Evolutionary conservation across 2,329 filamentous ascomycete genomes (phyloP).

Genomic region (Cadophora gregata): DNA sequence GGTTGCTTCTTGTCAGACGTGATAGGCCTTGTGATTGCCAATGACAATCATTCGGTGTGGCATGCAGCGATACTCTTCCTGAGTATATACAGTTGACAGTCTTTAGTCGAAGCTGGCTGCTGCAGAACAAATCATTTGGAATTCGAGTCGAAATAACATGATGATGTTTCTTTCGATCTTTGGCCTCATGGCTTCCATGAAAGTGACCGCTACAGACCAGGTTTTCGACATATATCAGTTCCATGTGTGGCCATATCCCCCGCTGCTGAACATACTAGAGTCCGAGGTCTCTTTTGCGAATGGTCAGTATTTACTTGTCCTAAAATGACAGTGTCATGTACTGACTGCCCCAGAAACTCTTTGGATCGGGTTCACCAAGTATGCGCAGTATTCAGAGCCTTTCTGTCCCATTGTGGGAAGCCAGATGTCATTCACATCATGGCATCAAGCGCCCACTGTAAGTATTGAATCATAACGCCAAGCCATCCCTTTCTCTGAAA

Average conservation of each 20-base stretch:
- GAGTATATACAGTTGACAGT: neutral
- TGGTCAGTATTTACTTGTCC: neutral
- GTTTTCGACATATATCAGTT: neutral
- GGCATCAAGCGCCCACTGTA: conserved; percentile 10
- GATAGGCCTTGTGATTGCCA: neutral
- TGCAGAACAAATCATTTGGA: neutral
- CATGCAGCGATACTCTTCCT: neutral
- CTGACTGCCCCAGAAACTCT: conserved; percentile 5
- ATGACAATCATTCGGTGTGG: neutral
- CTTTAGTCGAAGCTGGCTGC: too few relatives aligned
- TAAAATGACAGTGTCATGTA: neutral
- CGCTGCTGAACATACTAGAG: conserved; percentile 1
- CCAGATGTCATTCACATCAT: neutral
- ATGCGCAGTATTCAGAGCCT: neutral
- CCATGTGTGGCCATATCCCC: neutral
- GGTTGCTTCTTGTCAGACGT: neutral
- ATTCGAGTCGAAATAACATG: neutral
- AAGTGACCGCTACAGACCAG: neutral
- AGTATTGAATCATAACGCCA: neutral
- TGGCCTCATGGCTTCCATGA: neutral
- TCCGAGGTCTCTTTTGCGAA: conserved; percentile 7
- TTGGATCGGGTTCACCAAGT: conserved; percentile 12
- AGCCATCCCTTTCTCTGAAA: neutral
- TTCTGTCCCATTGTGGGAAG: conserved; percentile 4
- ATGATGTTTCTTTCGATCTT: neutral